Conservation (phyloP, 1,139 yeast genomes). For the Arxiozyma slooffiae region DNA sequence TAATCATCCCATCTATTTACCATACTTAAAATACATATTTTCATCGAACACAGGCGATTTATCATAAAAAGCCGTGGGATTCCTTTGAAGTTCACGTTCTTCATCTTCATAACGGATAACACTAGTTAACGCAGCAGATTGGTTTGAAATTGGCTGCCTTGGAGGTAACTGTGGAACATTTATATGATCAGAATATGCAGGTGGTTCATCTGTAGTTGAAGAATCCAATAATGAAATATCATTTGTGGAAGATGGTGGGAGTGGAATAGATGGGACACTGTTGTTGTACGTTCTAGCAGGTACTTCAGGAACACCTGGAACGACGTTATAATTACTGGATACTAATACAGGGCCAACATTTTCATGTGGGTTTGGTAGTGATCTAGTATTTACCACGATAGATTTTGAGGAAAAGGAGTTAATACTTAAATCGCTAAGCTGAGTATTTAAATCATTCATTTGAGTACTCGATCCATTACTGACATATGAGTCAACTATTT, state of each 20-base stretch:
- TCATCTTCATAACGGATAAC: conserved; percentile 14
- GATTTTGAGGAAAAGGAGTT: background rate
- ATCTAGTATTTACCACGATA: background rate
- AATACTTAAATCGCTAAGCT: background rate
- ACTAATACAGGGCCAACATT: background rate
- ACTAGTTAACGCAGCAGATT: conserved; percentile 3
- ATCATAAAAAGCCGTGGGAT: conserved; percentile 33
- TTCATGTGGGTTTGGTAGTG: background rate
- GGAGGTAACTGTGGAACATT: conserved; percentile 6
- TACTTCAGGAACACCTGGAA: background rate
- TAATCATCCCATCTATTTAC: conserved; percentile 2
- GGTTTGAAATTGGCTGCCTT: conserved; percentile 6
- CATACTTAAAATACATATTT: conserved; percentile 35
- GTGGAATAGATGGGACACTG: conserved; percentile 5
- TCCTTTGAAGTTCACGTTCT: conserved; percentile 20
- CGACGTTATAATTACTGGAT: background rate
- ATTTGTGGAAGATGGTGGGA: conserved; percentile 1
- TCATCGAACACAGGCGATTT: conserved; percentile 41
- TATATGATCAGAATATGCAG: background rate
- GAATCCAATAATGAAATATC: conserved; percentile 1
- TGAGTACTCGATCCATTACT: background rate
- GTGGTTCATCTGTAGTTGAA: background rate
- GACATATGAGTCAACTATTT: background rate
- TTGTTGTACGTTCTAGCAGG: background rate
- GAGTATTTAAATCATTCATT: background rate